Conservation (phyloP, 2,329 filamentous ascomycete species). For the Lachnellula hyalina region DNA sequence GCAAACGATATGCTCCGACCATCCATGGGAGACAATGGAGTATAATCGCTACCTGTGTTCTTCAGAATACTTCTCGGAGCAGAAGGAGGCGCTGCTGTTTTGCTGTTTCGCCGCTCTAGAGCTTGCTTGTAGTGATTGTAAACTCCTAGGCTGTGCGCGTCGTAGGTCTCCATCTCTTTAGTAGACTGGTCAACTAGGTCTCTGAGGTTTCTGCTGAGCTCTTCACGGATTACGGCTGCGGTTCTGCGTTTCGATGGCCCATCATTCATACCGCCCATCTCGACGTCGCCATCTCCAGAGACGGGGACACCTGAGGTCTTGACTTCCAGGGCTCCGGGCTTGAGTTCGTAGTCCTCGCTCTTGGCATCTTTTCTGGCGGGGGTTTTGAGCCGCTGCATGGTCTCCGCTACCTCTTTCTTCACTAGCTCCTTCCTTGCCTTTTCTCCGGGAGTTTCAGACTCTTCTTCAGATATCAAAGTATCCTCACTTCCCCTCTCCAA, state of each 20-base stretch:
- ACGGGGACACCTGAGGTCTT: not conserved
- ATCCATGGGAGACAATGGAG: not conserved
- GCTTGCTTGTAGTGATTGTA: slow-evolving; percentile 6
- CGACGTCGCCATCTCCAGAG: slow-evolving; percentile 10
- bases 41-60: not conserved
- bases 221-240: slow-evolving; percentile 4
- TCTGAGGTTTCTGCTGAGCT: slow-evolving; percentile 7
- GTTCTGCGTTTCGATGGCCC: slow-evolving; percentile 1
- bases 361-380: slow-evolving; percentile 25
- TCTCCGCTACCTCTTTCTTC: slow-evolving; percentile 36
- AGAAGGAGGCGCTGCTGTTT: not conserved
- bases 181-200: slow-evolving; percentile 10
- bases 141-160: slow-evolving; percentile 13
- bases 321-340: slow-evolving; percentile 4
- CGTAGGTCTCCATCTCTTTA: slow-evolving; percentile 18
- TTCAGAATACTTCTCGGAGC: not conserved
- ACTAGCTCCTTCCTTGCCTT: not conserved
- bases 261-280: slow-evolving; percentile 8
- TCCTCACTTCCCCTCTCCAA: slow-evolving; percentile 4
- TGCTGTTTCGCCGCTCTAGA: slow-evolving; percentile 4
- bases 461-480: not conserved
- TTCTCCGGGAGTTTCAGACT: not conserved
- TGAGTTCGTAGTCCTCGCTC: slow-evolving; percentile 13
- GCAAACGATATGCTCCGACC: not conserved
- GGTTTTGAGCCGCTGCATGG: slow-evolving; percentile 34